A percentile compares a stretch with the other conserved stretches of the same genome.
These are phyloP conservation scores for Poterioochromonas sp. DNA, from an alignment of 352 stramenopile genomes.

Conservation along the genomic window DNA sequence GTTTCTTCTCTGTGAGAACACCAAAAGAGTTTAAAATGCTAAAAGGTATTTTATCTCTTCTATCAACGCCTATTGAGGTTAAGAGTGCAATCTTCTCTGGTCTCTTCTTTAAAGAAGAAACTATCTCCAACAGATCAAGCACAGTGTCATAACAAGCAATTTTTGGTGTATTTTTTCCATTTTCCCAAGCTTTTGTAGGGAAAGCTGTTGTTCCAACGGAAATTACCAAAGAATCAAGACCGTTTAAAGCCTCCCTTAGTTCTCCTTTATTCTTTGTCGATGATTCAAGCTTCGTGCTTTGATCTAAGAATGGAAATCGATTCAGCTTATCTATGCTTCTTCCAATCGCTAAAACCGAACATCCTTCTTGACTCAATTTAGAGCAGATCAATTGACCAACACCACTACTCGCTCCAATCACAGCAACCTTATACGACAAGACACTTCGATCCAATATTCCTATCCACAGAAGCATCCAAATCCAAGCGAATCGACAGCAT, in stretches of 20 bases:
- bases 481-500: too few species aligned
- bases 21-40: conserved; percentile 61
- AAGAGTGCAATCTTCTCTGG: conserved; percentile 51
- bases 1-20: conserved; percentile 58
- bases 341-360: conserved; percentile 2
- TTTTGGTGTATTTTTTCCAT: conserved; percentile 52
- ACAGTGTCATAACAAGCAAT: conserved; percentile 50
- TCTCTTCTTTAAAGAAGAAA: neutral
- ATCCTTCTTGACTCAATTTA: neutral
- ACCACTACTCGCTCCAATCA: conserved; percentile 35
- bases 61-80: conserved; percentile 57
- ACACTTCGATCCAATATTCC: too few species aligned
- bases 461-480: too few species aligned
- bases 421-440: conserved; percentile 33
- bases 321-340: neutral
- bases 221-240: conserved; percentile 51
- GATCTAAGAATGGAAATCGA: neutral
- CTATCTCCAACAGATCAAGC: conserved; percentile 32
- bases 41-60: conserved; percentile 57
- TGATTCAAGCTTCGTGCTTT: neutral
- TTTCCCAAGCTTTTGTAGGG: conserved; percentile 54
- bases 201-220: conserved; percentile 66
- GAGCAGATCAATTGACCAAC: conserved; percentile 32
- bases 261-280: neutral
- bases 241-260: conserved; percentile 26